Conservation (phyloP, 768 basidiomycete genomes). For the Lactarius vividus region DNA sequence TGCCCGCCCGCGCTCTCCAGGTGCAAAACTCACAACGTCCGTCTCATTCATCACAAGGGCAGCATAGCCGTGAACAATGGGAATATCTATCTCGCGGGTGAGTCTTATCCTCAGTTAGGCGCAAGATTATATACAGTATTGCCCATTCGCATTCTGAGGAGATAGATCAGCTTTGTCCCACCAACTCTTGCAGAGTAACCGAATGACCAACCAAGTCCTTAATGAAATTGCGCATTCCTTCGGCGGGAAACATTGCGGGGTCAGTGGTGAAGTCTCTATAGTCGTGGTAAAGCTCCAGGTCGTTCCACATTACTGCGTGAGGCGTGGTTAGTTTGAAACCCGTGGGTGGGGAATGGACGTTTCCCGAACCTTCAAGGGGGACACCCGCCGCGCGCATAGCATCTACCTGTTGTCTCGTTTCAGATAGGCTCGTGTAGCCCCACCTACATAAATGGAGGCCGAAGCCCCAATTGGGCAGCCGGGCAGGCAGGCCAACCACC, state of each 20-base stretch:
- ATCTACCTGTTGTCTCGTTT: slow-evolving; percentile 52
- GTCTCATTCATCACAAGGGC: slow-evolving; percentile 55
- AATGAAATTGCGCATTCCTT: slow-evolving; percentile 54
- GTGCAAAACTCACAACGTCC: slow-evolving; percentile 50
- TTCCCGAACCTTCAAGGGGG: slow-evolving; percentile 64
- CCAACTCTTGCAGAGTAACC: neutral
- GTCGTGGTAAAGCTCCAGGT: slow-evolving; percentile 71
- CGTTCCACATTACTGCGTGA: slow-evolving; percentile 70
- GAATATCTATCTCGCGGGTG: slow-evolving; percentile 47
- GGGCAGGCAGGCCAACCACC: slow-evolving; percentile 63
- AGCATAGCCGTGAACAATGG: slow-evolving; percentile 67
- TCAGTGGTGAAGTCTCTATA: slow-evolving; percentile 68
- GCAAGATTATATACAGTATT: slow-evolving; percentile 40
- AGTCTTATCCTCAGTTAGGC: neutral
- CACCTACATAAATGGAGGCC: slow-evolving; percentile 75
- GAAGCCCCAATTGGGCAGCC: slow-evolving; percentile 74
- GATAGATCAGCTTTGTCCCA: neutral
- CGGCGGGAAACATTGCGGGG: slow-evolving; percentile 57
- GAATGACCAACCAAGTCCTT: slow-evolving; percentile 47
- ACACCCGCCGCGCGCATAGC: slow-evolving; percentile 66
- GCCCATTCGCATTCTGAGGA: slow-evolving; percentile 44
- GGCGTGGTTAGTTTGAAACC: neutral
- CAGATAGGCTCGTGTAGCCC: slow-evolving; percentile 52
- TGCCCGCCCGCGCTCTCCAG: neutral
- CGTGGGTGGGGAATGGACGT: neutral